Conservation (phyloP, 495 filamentous ascomycete genomes). For the Umbilicaria muhlenbergii region DNA sequence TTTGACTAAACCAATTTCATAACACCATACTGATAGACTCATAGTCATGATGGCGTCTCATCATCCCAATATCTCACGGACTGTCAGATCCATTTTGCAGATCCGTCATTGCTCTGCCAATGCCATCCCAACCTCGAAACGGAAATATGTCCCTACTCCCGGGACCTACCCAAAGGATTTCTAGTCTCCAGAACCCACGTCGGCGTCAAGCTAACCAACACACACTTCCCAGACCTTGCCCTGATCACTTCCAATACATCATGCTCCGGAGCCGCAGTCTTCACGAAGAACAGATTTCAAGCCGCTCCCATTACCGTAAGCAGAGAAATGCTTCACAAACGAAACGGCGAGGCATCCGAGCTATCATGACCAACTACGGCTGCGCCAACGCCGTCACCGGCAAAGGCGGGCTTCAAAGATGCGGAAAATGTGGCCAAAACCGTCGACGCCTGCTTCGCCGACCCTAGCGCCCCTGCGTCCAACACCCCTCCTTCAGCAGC, state of each 20-base stretch:
- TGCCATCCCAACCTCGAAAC: constrained; percentile 54
- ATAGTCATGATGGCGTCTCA: too few relatives aligned
- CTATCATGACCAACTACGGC: constrained; percentile 86
- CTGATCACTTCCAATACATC: constrained; percentile 76
- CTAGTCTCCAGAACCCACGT: constrained; percentile 74
- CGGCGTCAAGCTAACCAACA: constrained; percentile 87
- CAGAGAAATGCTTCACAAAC: constrained; percentile 47
- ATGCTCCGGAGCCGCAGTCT: constrained; percentile 85
- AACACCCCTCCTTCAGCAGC: constrained; percentile 21
- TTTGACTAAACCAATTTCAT: too few relatives aligned
- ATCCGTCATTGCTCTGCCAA: constrained; percentile 38
- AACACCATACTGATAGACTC: too few relatives aligned
- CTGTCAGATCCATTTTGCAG: too few relatives aligned
- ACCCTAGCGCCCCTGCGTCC: neutral
- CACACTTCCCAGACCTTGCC: constrained; percentile 73
- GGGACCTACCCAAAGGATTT: constrained; percentile 85
- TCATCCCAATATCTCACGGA: too few relatives aligned
- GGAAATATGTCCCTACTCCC: constrained; percentile 73
- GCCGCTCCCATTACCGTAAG: constrained; percentile 86
- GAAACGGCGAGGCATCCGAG: constrained; percentile 56
- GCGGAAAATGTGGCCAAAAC: constrained; percentile 65
- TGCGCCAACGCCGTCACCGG: constrained; percentile 97
- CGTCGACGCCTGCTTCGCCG: constrained; percentile 49
- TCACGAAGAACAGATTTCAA: constrained; percentile 97
- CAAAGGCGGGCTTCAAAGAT: constrained; percentile 78